Base-by-base conservation (phyloP, 139 green algal genomes). In the Picochlorum costavermella region DNA sequence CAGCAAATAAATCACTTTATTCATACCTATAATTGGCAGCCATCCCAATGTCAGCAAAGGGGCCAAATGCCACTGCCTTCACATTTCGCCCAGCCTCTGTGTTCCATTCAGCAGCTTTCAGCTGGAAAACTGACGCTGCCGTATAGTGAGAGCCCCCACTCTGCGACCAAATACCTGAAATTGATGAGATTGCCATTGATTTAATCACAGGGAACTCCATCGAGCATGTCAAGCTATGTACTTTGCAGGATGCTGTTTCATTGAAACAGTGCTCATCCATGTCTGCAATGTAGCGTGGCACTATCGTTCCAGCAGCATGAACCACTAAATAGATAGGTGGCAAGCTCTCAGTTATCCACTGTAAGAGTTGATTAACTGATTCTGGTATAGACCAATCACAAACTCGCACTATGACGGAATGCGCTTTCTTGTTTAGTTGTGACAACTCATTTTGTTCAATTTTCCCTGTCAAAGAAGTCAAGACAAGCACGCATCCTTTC, bases 141-240 rank as follows among this genome's bases (percentile, higher is more conserved):
- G 72, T 33, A 53, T 82, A 82, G 40, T 82, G 65, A 8, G 46
- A 59, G 5, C 59, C 60, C 1, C 69, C 74, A 11, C 53, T 23
- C 17, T 77, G 70, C 36, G 62, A 67, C 74, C 74, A 81, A 10
- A 81, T 44, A 1, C 67, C 51, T 5, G 69, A 64, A 17, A 57
- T 75, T 14, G 73, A 79, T 2, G 62, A 73, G 6, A 79, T 72
- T n/a, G 71, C 25, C 13, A 62, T 31, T 53, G 20, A 6, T 45
- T 17, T 44, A 14, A 23, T 44, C 56, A 61, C 26, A 23, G 16
- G 56, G 29, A 46, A 61, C 6, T 16, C 30, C n/a, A 46, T n/a
- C 56, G 43, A 23, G 28, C 12, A n/a, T 23, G 12, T 37, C n/a
- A 17, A 28, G 30, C 65, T 77, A 70, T n/a, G 71, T 59, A 12